phyloP scores from a whole-genome alignment of 2,329 filamentous ascomycete genomes.

The Aspergillus jensenii region DNA sequence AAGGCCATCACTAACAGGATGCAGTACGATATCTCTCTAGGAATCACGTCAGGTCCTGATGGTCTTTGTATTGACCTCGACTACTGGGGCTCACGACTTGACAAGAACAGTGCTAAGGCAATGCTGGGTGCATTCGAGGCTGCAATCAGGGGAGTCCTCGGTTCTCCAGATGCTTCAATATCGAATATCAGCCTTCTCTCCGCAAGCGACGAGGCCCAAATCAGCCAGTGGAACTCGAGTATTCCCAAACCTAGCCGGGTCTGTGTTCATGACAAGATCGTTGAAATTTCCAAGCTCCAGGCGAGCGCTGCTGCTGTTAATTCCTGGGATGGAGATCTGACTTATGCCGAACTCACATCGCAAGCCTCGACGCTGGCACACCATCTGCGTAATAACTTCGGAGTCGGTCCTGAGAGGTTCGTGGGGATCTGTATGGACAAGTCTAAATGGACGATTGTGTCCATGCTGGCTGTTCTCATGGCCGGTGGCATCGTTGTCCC shows the following conservation, averaged over 20 bases:
- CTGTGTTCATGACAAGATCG: background rate
- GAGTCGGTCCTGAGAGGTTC: slow-evolving; percentile 5
- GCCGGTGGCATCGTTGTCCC: slow-evolving; percentile 15
- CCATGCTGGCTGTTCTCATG: slow-evolving; percentile 12
- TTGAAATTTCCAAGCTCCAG: background rate
- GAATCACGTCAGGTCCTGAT: background rate
- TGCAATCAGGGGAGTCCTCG: background rate
- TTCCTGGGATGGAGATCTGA: slow-evolving; percentile 2
- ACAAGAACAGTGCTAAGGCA: background rate
- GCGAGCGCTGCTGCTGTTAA: background rate
- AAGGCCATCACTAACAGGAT: background rate
- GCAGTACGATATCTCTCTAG: background rate
- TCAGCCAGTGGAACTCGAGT: background rate
- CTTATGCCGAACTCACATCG: background rate
- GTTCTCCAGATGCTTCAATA: background rate
- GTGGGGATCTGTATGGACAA: slow-evolving; percentile 15
- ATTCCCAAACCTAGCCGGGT: background rate
- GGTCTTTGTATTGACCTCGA: background rate
- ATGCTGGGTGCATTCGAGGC: background rate
- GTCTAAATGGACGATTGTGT: slow-evolving; percentile 9
- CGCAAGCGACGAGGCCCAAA: background rate
- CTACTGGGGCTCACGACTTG: background rate
- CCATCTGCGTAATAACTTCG: background rate
- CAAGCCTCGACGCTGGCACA: background rate
- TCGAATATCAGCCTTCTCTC: background rate